Conservation (phyloP, 257 asterid genomes). For the Salvia splendens region DNA sequence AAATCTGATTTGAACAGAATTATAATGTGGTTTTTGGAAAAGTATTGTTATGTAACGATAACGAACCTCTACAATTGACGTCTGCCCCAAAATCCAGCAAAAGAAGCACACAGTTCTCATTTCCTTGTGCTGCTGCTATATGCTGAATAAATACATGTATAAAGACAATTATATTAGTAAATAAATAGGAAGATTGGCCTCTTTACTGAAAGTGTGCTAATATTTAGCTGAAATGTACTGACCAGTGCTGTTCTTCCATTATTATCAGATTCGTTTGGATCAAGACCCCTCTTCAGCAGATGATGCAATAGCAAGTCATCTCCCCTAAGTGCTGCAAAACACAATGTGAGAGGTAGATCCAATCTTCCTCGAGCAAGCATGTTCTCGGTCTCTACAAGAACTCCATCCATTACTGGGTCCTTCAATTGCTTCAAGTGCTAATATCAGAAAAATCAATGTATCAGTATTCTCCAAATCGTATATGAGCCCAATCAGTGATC, state of each 20-base stretch:
- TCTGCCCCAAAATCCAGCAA: conserved; percentile 82
- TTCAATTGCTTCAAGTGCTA: conserved; percentile 80
- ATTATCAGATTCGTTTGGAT: conserved; percentile 80
- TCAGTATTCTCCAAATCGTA: too few species aligned
- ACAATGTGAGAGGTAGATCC: conserved; percentile 75
- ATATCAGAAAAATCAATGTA: too few species aligned
- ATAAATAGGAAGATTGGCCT: background rate
- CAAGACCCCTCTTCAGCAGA: conserved; percentile 82
- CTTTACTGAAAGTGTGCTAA: background rate
- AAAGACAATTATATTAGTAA: background rate
- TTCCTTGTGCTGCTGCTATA: conserved; percentile 79
- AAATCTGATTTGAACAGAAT: too few species aligned
- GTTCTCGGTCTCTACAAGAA: conserved; percentile 71
- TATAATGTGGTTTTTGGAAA: too few species aligned
- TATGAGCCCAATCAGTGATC: too few species aligned
- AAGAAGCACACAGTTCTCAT: conserved; percentile 65
- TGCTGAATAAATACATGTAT: conserved; percentile 53
- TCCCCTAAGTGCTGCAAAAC: conserved; percentile 87
- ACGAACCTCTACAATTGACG: conserved; percentile 70
- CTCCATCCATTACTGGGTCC: conserved; percentile 89
- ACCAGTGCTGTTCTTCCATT: conserved; percentile 79
- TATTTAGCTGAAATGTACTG: conserved; percentile 19
- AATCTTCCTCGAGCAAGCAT: conserved; percentile 92
- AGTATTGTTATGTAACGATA: too few species aligned
- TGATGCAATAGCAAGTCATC: conserved; percentile 84